Evolutionary conservation across 2,329 filamentous ascomycete genomes (phyloP), one percentile per base, ranked within the genome.

Genomic region (Dothistroma pini): DNA sequence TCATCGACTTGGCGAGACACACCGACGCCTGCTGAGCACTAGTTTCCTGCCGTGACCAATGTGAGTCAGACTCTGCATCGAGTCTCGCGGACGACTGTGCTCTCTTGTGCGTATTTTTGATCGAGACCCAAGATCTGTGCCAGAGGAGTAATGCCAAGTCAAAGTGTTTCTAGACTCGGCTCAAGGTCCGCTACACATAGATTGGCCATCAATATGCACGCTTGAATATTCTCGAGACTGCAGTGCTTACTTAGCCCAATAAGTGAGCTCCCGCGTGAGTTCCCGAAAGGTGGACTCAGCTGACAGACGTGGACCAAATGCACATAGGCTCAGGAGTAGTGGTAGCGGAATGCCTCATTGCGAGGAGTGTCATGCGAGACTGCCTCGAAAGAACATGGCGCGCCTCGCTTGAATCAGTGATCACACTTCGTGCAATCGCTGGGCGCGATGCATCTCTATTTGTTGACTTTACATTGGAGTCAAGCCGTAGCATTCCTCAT

Each of bases 11-110:
- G 70, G 12, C 73, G 69, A 10, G 75, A 74, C 10, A 77, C 63
- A 4, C 72, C 67, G 3, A 77, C 66, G 1, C 75, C 76, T 11
- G 72, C 69, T 1, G 75, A 74, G 10, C 71, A 75, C 76, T 76
- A 78, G 19, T 75, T 70, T 56, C 78, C 76, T 50, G 77, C 75
- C 76, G 78, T 78, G 62, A 71, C 76, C 1, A 78, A 64, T 1
- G 74, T 71, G 76, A 76, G 78, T 74, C 75, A 78, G 6, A 72
- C 72, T 69, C 72, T 59, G 8, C 70, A 68, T 41, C 78, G 75
- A 8, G 75, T 67, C 60, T 79, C 75, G n/a, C 71, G 62, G n/a
- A 76, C 69, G 0, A 78, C 62, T 0, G 60, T 63, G 34, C 64
- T 72, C 1, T 65, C 64, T 8, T 31, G 51, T 4, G 41, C 61